phyloP scores from a whole-genome alignment of 2,329 filamentous ascomycete genomes.

The Aspergillus quadrilineatus region DNA sequence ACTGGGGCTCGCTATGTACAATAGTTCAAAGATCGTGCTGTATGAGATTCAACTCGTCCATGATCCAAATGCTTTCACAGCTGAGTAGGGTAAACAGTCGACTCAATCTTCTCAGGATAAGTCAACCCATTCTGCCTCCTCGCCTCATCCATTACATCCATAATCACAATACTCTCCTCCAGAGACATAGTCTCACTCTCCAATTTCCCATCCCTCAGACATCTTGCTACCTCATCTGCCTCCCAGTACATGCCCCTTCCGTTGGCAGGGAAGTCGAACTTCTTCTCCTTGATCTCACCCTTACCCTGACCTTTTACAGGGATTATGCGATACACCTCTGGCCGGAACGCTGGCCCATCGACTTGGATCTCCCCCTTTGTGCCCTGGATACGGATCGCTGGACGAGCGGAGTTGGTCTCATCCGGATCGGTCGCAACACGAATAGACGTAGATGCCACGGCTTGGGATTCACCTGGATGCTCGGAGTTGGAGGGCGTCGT shows the following conservation, averaged over 20 bases:
- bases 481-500: constrained; percentile 44
- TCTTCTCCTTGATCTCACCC: constrained; percentile 45
- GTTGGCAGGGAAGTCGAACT: constrained; percentile 50
- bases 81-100: constrained; percentile 52
- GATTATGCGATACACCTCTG: constrained; percentile 65
- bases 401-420: constrained; percentile 57
- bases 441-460: constrained; percentile 67
- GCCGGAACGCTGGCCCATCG: constrained; percentile 68
- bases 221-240: constrained; percentile 74
- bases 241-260: constrained; percentile 90
- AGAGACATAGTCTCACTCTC: constrained; percentile 70
- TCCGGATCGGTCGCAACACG: constrained; percentile 64
- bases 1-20: constrained; percentile 32
- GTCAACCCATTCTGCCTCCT: constrained; percentile 61
- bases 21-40: constrained; percentile 23
- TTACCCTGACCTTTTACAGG: constrained; percentile 50
- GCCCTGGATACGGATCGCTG: constrained; percentile 77
- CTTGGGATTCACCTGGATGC: constrained; percentile 58
- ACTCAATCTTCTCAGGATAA: constrained; percentile 68
- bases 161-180: constrained; percentile 78
- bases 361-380: constrained; percentile 80
- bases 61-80: constrained; percentile 23
- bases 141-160: constrained; percentile 76
- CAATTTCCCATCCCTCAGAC: constrained; percentile 71
- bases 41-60: constrained; percentile 9